Conservation (phyloP, 768 basidiomycete genomes). For the Lentinus brumalis region DNA sequence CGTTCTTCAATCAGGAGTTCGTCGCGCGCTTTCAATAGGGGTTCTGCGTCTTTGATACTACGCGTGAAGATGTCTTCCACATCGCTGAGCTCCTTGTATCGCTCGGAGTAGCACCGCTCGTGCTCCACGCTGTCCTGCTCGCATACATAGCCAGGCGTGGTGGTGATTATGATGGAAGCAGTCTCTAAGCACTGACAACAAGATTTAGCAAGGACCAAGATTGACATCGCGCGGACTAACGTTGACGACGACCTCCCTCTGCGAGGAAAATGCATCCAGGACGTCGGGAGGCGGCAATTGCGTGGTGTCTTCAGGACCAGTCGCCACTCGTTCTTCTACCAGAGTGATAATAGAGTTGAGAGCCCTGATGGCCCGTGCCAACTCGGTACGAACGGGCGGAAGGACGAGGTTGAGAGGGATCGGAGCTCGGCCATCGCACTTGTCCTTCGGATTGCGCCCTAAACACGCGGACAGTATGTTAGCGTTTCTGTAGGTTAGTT, state of each 20-base stretch:
- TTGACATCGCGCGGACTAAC: not conserved
- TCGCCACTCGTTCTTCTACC: not conserved
- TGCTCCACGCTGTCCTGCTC: not conserved
- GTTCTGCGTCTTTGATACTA: not conserved
- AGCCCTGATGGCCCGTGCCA: not conserved
- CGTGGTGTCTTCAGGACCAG: not conserved
- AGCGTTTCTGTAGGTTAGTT: too few species aligned
- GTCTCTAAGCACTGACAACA: not conserved
- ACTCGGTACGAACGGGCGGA: not conserved
- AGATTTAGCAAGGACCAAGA: not conserved
- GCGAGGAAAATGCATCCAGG: not conserved
- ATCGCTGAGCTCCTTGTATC: not conserved
- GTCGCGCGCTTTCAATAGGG: not conserved
- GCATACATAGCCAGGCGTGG: not conserved
- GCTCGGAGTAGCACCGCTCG: not conserved
- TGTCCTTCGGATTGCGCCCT: not conserved
- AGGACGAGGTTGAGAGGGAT: not conserved
- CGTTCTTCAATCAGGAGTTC: not conserved
- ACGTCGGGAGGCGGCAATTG: too few species aligned
- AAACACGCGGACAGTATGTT: not conserved
- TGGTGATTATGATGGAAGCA: not conserved
- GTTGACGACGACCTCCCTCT: not conserved
- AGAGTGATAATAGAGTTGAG: not conserved
- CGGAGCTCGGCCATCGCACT: not conserved
- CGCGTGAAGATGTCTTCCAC: not conserved